phyloP scores from a whole-genome alignment of 495 filamentous ascomycete genomes.

The Hyaloscypha variabilis region DNA sequence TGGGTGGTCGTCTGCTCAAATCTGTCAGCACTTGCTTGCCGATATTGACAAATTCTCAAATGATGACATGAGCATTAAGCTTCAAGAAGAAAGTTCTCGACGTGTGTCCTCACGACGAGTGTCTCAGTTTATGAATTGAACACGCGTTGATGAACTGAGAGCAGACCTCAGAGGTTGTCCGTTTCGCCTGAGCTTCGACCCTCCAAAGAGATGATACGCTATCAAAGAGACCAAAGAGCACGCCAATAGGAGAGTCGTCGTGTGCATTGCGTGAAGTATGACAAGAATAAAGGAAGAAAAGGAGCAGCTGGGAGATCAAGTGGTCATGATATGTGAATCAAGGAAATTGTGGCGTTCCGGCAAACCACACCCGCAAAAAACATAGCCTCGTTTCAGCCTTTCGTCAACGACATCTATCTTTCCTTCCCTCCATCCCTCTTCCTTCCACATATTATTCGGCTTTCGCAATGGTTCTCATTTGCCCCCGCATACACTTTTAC shows the following conservation, averaged over 20 bases:
- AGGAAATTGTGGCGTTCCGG: constrained; percentile 1
- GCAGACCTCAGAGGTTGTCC: constrained; percentile 37
- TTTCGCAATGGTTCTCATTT: constrained; percentile 46
- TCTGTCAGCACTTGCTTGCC: constrained; percentile 6
- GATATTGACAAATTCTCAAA: constrained; percentile 2
- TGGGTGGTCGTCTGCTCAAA: constrained; percentile 45
- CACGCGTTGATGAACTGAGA: no score
- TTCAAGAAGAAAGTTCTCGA: not conserved
- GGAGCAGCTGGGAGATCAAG: not conserved
- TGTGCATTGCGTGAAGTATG: constrained; percentile 19
- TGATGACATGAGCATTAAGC: not conserved
- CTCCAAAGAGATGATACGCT: constrained; percentile 31
- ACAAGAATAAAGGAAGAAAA: constrained; percentile 1
- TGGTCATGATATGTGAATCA: not conserved
- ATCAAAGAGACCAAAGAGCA: constrained; percentile 6
- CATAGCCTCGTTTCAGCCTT: constrained; percentile 20
- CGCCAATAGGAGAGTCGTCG: constrained; percentile 12
- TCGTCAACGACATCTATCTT: constrained; percentile 2
- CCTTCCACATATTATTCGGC: not conserved
- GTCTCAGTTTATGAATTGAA: not conserved
- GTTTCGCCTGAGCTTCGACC: constrained; percentile 37
- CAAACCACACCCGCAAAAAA: not conserved
- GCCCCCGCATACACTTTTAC: constrained; percentile 57
- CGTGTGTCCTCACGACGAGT: not conserved
- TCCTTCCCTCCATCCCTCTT: constrained; percentile 3